A percentile compares a stretch with the other conserved stretches of the same genome.
Evolutionary conservation across 495 filamentous ascomycete species (phyloP).

Genomic region (Talaromyces stipitatus): DNA sequence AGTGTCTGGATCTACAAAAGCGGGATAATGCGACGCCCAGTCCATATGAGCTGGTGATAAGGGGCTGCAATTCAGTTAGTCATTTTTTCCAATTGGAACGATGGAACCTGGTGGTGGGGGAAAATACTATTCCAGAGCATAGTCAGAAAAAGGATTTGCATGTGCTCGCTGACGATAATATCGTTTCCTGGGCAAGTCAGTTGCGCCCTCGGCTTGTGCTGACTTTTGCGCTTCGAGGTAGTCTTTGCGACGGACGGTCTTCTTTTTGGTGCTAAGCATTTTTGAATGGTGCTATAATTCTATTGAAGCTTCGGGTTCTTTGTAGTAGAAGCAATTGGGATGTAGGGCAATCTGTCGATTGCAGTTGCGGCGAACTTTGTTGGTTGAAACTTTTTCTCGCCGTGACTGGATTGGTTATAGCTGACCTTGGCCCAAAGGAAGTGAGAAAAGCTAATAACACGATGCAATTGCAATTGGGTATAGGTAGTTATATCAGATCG

Average conservation of each 20-base stretch:
- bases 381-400: too few relatives aligned
- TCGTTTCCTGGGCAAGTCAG: conserved; percentile 75
- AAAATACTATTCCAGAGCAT: conserved; percentile 79
- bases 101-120: too few relatives aligned
- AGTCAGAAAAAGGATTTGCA: conserved; percentile 96
- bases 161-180: conserved; percentile 95
- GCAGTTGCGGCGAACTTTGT: too few relatives aligned
- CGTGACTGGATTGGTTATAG: too few relatives aligned
- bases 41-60: conserved; percentile 76
- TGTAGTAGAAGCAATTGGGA: background rate
- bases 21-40: conserved; percentile 81
- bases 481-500: background rate
- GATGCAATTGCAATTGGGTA: background rate
- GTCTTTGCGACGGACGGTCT: conserved; percentile 66
- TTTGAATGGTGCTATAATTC: background rate
- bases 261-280: conserved; percentile 51
- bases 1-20: conserved; percentile 42
- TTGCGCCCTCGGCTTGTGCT: conserved; percentile 22
- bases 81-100: conserved; percentile 1
- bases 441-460: too few relatives aligned
- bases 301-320: background rate
- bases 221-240: conserved; percentile 45
- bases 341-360: too few relatives aligned
- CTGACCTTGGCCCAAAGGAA: too few relatives aligned
- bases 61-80: conserved; percentile 51